phyloP scores from a whole-genome alignment of 1,284 basidiomycete species.

The Fomitopsis betulina region DNA sequence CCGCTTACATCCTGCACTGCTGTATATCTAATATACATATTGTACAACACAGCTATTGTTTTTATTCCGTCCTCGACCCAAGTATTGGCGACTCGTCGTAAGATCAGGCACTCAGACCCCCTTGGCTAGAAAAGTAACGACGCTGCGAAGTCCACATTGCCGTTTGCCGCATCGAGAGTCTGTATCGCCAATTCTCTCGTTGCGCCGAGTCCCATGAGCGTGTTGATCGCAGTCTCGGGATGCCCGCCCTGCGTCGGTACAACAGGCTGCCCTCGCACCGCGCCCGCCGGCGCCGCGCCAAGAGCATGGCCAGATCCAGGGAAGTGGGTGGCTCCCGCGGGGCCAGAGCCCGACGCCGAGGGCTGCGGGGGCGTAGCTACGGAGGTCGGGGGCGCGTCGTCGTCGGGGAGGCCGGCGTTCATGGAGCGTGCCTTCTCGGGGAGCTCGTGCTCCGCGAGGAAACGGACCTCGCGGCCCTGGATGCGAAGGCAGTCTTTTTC shows the following conservation, averaged over 20 bases:
- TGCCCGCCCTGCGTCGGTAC: slow-evolving; percentile 26
- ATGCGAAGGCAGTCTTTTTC: slow-evolving; percentile 86
- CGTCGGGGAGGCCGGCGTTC: slow-evolving; percentile 23
- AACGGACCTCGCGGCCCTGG: slow-evolving; percentile 80
- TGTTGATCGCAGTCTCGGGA: slow-evolving; percentile 49
- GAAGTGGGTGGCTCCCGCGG: slow-evolving; percentile 33
- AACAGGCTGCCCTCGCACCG: slow-evolving; percentile 15
- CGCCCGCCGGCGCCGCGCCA: slow-evolving; percentile 29
- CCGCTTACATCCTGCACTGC: slow-evolving; percentile 2
- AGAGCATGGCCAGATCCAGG: slow-evolving; percentile 60
- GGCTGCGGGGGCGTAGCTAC: slow-evolving; percentile 14
- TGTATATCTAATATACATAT: slow-evolving; percentile 10
- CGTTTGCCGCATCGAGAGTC: slow-evolving; percentile 74
- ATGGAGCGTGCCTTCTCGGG: slow-evolving; percentile 69
- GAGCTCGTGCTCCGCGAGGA: slow-evolving; percentile 92
- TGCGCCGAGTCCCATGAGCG: slow-evolving; percentile 73
- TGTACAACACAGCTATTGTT: slow-evolving; percentile 5
- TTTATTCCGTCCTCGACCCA: not conserved
- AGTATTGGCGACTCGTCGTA: not conserved
- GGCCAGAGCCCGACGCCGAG: slow-evolving; percentile 15
- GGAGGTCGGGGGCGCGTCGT: slow-evolving; percentile 12
- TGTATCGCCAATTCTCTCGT: slow-evolving; percentile 72
- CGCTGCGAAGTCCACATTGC: slow-evolving; percentile 87
- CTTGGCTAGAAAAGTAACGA: slow-evolving; percentile 72
- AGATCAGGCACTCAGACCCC: not conserved